Base-by-base conservation (phyloP, 805 yeast genomes). In the Candida insectalens region DNA sequence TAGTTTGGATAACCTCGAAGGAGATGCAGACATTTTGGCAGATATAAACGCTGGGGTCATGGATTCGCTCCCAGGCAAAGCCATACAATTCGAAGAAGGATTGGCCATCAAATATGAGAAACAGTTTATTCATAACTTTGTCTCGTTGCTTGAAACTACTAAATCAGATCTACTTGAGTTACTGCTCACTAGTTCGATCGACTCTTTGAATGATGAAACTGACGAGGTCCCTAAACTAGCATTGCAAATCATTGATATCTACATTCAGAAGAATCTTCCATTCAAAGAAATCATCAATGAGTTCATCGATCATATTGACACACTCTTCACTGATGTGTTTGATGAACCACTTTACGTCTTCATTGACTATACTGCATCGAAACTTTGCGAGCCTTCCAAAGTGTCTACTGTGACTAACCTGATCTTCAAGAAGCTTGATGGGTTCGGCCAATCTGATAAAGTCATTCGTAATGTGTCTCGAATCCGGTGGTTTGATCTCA, bases 221-320 rank as follows among this genome's bases (percentile, higher is more conserved):
- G 44, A 41, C 5, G 33, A 36, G 16, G 30, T 30, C 6, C 57
- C 59, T 1, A 29, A n/a, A 1, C 29, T 55, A 2, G 40, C 58
- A 3, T 54, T 62, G 19, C 17, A 28, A 3, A 42, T 63, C 5
- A 48, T 55, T 20, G 49, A 51, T 13, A 36, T 41, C 6, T 46
- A 53, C 14, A 43, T 65, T 4, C 42, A 39, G 22, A 36, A 42
- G 10, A 47, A 55, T 25, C 10, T 46, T 4, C 37, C 41, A 6
- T 55, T 41, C 34, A 18, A 37, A 3, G 38, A 50, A 0, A 47
- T 50, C n/a, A 47, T 74, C 1, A 42, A 47, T 0, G 45, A 47
- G 3, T 55, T 67, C 28, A 39, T 68, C 13, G 43, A 44, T 14
- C 55, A 54, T 12, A 13, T 70, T 5, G 62, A 67, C 4, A 43